Percentiles rank a stretch among this genome's conserved stretches.
Evolutionary conservation across 441 rosid species (phyloP).

Genomic region (Adansonia madagascariensis): DNA sequence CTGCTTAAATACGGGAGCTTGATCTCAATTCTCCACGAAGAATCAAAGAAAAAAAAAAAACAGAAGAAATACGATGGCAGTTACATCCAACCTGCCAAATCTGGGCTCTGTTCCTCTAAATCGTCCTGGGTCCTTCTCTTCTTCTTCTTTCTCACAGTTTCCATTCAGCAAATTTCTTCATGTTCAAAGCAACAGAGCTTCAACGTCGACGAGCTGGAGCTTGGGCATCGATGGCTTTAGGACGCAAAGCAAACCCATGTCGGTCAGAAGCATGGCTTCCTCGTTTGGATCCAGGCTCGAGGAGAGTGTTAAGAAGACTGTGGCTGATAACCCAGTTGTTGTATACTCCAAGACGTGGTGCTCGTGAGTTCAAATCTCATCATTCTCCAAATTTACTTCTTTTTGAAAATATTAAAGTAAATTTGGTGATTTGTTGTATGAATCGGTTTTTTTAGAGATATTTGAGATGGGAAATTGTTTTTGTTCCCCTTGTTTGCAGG

Average conservation of each 20-base stretch:
- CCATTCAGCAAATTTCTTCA: background rate
- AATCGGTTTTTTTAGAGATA: background rate
- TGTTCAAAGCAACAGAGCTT: background rate
- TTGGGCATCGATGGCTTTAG: slow-evolving; percentile 31
- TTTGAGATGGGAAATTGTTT: background rate
- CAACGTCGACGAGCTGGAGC: slow-evolving; percentile 15
- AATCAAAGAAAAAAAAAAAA: background rate
- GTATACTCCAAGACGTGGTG: slow-evolving; percentile 97
- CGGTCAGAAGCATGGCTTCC: slow-evolving; percentile 54
- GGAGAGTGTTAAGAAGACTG: slow-evolving; percentile 69
- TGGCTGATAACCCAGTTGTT: slow-evolving; percentile 74
- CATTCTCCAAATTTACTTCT: background rate
- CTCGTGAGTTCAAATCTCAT: slow-evolving; percentile 65
- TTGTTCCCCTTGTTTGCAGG: slow-evolving; percentile 40
- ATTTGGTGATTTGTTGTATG: background rate
- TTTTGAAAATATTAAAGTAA: background rate
- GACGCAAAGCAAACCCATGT: slow-evolving; percentile 29
- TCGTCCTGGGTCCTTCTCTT: slow-evolving; percentile 9
- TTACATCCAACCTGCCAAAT: slow-evolving; percentile 33
- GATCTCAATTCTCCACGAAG: background rate
- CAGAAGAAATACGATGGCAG: slow-evolving; percentile 38
- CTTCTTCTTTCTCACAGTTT: slow-evolving; percentile 15
- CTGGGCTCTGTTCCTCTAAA: slow-evolving; percentile 31
- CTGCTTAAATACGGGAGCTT: background rate
- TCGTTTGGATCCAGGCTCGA: slow-evolving; percentile 88